These are phyloP conservation scores for Diaporthe eres DNA, from an alignment of 2,329 filamentous ascomycete species.

Conservation along the genomic window DNA sequence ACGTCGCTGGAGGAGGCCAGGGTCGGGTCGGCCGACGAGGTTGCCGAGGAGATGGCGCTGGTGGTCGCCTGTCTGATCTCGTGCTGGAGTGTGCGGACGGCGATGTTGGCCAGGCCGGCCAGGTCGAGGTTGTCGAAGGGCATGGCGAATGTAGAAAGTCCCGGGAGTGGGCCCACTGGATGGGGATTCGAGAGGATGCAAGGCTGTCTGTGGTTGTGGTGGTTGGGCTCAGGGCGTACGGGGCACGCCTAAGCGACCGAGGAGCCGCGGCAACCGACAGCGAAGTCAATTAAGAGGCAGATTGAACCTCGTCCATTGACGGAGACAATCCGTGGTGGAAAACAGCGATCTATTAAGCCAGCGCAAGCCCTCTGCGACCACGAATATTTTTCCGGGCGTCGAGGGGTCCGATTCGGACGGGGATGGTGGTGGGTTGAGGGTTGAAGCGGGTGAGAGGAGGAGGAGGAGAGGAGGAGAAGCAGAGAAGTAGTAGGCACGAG, in stretches of 20 bases:
- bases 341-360: slow-evolving; percentile 17
- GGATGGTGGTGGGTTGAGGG: slow-evolving; percentile 14
- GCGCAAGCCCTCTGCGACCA: neutral
- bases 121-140: slow-evolving; percentile 36
- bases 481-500: neutral
- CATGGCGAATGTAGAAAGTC: slow-evolving; percentile 28
- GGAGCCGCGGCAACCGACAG: slow-evolving; percentile 33
- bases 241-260: slow-evolving; percentile 31
- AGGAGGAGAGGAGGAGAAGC: slow-evolving; percentile 13
- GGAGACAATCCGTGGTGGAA: slow-evolving; percentile 10
- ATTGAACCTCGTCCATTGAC: slow-evolving; percentile 19
- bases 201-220: slow-evolving; percentile 26
- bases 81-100: slow-evolving; percentile 39
- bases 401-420: slow-evolving; percentile 22
- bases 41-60: slow-evolving; percentile 34
- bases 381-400: slow-evolving; percentile 15
- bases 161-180: neutral
- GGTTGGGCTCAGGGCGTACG: slow-evolving; percentile 33
- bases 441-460: neutral
- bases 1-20: slow-evolving; percentile 2
- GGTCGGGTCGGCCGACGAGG: slow-evolving; percentile 25
- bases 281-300: slow-evolving; percentile 29
- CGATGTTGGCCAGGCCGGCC: slow-evolving; percentile 38
- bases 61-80: slow-evolving; percentile 37
- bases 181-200: neutral